These are phyloP conservation scores for Aspergillus conjunctus DNA, from an alignment of 495 filamentous ascomycete genomes.

Conservation along the genomic window DNA sequence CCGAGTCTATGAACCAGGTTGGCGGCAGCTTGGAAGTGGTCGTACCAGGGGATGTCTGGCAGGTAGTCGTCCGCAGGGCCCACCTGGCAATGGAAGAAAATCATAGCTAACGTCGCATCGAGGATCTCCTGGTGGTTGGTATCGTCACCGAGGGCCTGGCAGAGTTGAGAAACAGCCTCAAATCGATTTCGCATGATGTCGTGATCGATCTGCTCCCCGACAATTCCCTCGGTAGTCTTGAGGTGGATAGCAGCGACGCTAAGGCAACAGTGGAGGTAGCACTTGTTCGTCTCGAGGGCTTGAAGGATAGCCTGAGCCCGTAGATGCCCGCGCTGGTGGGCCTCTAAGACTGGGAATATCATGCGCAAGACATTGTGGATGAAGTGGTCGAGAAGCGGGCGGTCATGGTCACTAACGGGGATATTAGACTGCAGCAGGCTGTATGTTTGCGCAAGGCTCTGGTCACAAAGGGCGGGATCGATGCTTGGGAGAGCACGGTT, in stretches of 20 bases:
- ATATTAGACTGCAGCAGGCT: conserved; percentile 66
- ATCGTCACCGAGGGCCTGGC: conserved; percentile 78
- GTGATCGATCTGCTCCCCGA: conserved; percentile 77
- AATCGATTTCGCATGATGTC: conserved; percentile 94
- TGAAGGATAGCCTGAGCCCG: conserved; percentile 80
- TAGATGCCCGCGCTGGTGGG: conserved; percentile 77
- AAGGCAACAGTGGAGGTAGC: conserved; percentile 92
- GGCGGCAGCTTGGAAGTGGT: conserved; percentile 90
- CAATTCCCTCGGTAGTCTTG: conserved; percentile 71
- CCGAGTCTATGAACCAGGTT: conserved; percentile 82
- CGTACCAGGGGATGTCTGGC: conserved; percentile 94
- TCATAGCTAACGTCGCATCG: conserved; percentile 93
- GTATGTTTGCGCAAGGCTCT: conserved; percentile 26
- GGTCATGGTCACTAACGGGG: conserved; percentile 86
- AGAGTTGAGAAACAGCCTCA: conserved; percentile 83
- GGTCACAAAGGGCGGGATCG: conserved; percentile 42
- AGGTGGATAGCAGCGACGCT: conserved; percentile 94
- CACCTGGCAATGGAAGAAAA: conserved; percentile 95
- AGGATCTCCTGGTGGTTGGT: conserved; percentile 84
- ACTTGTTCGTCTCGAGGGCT: conserved; percentile 85
- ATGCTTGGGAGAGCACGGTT: conserved; percentile 44
- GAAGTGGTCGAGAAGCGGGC: conserved; percentile 88
- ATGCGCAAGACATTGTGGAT: conserved; percentile 81
- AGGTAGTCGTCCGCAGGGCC: conserved; percentile 82
- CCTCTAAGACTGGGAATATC: conserved; percentile 89